Evolutionary conservation across 345 rosid genomes (phyloP).

Genomic region (Lepidium africanum): DNA sequence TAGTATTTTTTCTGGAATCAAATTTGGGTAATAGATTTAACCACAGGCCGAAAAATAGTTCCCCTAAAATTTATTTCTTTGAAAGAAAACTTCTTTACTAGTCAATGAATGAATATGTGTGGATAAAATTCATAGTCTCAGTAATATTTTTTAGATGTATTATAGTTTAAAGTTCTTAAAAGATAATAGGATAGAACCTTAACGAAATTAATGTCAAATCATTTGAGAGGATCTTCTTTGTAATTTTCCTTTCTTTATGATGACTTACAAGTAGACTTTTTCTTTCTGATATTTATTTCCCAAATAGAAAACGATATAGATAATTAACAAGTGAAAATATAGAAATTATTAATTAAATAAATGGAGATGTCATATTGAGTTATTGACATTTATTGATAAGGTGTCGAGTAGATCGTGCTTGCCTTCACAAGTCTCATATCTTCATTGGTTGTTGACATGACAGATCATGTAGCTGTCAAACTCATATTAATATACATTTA

Average conservation of each 20-base stretch:
- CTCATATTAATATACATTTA: neutral
- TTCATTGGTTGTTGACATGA: slow-evolving; percentile 20
- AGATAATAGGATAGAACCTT: neutral
- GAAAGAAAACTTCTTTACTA: too few species aligned
- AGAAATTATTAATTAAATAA: too few species aligned
- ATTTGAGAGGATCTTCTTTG: neutral
- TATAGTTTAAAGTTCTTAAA: neutral
- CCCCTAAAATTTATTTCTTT: too few species aligned
- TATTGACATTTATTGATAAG: neutral
- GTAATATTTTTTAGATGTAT: neutral
- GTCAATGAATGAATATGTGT: neutral
- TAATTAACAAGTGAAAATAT: neutral
- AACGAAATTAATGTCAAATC: neutral
- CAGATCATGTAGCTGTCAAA: slow-evolving; percentile 12
- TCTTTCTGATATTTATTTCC: neutral
- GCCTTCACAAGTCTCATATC: slow-evolving; percentile 6
- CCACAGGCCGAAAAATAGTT: too few species aligned
- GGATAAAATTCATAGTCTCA: neutral
- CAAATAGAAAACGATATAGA: neutral
- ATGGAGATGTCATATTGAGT: too few species aligned
- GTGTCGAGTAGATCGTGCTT: slow-evolving; percentile 25
- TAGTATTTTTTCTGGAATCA: too few species aligned
- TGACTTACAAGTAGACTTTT: neutral
- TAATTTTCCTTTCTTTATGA: neutral
- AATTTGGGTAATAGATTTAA: too few species aligned